A percentile compares a stretch with the other conserved stretches of the same genome.
phyloP scores from a whole-genome alignment of 352 stramenopile genomes.

The Phytophthora ohioensis region DNA sequence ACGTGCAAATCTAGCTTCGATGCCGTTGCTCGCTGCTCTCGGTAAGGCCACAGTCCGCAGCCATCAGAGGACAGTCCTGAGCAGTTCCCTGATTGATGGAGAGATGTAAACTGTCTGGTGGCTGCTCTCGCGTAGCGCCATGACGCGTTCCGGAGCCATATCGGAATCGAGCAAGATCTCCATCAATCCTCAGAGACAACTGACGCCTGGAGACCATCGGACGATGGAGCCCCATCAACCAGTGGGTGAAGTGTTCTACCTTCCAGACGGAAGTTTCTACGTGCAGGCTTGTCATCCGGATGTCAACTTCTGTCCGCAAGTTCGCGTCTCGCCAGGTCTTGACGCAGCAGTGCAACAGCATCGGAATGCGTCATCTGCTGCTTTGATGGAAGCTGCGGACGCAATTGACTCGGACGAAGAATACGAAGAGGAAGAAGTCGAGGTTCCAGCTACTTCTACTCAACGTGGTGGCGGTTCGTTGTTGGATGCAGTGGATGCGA shows the following conservation, averaged over 20 bases:
- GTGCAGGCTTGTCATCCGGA: conserved; percentile 14
- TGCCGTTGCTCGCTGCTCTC: background rate
- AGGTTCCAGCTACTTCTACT: background rate
- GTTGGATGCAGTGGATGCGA: conserved; percentile 12
- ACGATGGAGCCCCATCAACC: background rate
- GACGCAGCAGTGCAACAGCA: background rate
- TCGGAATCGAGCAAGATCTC: conserved; percentile 10
- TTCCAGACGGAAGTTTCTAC: conserved; percentile 13
- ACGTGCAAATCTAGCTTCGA: background rate
- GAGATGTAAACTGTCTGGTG: conserved; percentile 20
- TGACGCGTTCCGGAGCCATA: conserved; percentile 10
- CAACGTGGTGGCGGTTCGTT: background rate
- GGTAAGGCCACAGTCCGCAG: conserved; percentile 7
- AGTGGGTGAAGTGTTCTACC: conserved; percentile 2
- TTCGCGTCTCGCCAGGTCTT: background rate
- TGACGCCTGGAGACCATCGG: conserved; percentile 6
- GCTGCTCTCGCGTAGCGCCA: background rate
- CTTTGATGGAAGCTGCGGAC: conserved; percentile 6
- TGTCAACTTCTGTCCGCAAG: conserved; percentile 4
- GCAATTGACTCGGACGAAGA: conserved; percentile 12
- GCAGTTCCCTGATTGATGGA: conserved; percentile 6
- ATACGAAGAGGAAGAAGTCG: background rate
- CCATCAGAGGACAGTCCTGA: conserved; percentile 2
- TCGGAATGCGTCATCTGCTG: conserved; percentile 6
- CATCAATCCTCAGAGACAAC: conserved; percentile 23